These are phyloP conservation scores for Ceratocystis huliohia DNA, from an alignment of 2,329 filamentous ascomycete genomes.

Conservation along the genomic window DNA sequence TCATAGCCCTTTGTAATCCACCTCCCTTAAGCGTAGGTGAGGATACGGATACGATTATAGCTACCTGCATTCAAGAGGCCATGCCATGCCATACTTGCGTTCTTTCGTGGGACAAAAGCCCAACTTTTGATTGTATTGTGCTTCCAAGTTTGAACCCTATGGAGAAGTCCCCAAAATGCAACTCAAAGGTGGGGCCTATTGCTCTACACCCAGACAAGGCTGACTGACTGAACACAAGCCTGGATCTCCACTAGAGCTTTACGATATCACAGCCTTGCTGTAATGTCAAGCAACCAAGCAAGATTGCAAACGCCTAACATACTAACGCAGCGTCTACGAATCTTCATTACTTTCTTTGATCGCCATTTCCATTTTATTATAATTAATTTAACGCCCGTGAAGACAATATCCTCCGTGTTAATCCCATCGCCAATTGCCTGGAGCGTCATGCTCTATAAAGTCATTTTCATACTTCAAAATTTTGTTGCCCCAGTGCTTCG, in stretches of 20 bases:
- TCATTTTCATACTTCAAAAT: background rate
- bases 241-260: background rate
- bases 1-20: too few species aligned
- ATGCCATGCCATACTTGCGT: too few species aligned
- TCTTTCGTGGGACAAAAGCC: too few species aligned
- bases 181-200: background rate
- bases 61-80: too few species aligned
- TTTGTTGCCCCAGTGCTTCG: background rate
- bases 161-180: background rate
- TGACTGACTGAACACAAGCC: conserved; percentile 5
- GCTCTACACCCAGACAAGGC: background rate
- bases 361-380: background rate
- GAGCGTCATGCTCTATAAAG: conserved; percentile 3
- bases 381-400: background rate
- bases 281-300: background rate
- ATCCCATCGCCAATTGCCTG: background rate
- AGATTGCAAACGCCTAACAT: background rate
- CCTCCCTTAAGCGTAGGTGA: too few species aligned
- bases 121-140: too few species aligned
- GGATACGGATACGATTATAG: too few species aligned
- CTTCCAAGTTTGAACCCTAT: background rate
- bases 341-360: background rate
- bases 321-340: background rate
- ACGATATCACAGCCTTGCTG: conserved; percentile 6
- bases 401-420: background rate